Evolutionary conservation across 2,329 filamentous ascomycete species (phyloP).

Genomic region (Stemphylium lycopersici): DNA sequence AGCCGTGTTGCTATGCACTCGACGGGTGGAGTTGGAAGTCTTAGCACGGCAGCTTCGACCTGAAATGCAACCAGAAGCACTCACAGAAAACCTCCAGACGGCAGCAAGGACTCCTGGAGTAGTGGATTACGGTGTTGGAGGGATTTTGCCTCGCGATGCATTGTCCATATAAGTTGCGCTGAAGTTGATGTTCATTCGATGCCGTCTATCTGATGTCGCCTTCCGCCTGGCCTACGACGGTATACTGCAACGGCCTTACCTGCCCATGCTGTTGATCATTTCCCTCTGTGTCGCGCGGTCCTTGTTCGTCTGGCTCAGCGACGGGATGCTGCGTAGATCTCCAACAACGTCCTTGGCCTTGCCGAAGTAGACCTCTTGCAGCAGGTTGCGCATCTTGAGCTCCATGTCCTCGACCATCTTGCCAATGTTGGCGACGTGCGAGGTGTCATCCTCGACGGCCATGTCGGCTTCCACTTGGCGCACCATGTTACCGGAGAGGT

Average conservation of each 20-base stretch:
- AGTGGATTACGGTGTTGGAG: not conserved
- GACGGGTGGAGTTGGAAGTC: too few species aligned
- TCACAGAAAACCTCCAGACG: not conserved
- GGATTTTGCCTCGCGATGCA: not conserved
- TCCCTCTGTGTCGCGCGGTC: conserved; percentile 87
- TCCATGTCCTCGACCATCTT: conserved; percentile 97
- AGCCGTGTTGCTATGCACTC: too few species aligned
- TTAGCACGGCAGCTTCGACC: too few species aligned
- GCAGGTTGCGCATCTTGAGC: conserved; percentile 96
- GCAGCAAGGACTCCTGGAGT: not conserved
- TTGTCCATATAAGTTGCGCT: not conserved
- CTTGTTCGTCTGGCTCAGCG: conserved; percentile 81
- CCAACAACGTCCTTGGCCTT: conserved; percentile 99
- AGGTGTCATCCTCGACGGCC: conserved; percentile 85
- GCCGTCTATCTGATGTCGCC: conserved; percentile 9
- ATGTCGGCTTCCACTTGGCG: conserved; percentile 93
- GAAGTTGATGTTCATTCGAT: conserved; percentile 1
- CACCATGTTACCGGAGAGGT: conserved; percentile 97
- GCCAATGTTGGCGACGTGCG: conserved; percentile 95
- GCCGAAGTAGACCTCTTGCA: conserved; percentile 99
- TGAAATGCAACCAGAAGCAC: not conserved
- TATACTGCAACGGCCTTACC: conserved; percentile 20
- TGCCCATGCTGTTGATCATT: conserved; percentile 70
- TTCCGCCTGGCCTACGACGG: not conserved
- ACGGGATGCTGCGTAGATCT: conserved; percentile 84